These are phyloP conservation scores for Pogostemon cablin DNA, from an alignment of 257 asterid genomes.

Conservation along the genomic window DNA sequence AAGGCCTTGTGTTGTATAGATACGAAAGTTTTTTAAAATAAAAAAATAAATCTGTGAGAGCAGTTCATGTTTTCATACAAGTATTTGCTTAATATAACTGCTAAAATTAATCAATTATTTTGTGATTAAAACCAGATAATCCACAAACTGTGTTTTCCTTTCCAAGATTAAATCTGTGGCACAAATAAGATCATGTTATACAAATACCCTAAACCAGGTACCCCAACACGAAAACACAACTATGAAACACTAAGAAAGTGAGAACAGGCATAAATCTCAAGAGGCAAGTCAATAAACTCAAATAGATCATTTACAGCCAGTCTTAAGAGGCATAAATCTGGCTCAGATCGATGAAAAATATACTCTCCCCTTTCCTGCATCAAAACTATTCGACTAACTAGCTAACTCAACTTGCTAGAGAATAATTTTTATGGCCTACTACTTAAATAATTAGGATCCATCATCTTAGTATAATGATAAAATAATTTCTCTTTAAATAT, in stretches of 20 bases:
- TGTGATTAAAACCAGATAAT: background rate
- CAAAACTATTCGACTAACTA: background rate
- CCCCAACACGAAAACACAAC: too few relatives aligned
- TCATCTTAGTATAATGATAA: too few relatives aligned
- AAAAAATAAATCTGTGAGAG: too few relatives aligned
- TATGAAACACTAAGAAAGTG: background rate
- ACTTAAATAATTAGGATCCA: constrained; percentile 13
- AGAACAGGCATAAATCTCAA: background rate
- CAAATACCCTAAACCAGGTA: too few relatives aligned
- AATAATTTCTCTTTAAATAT: too few relatives aligned
- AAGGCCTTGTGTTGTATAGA: too few relatives aligned
- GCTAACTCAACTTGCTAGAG: constrained; percentile 14
- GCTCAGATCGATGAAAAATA: background rate
- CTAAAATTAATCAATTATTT: too few relatives aligned
- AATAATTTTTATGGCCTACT: constrained; percentile 18
- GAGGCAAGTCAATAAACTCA: background rate
- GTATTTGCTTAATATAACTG: too few relatives aligned
- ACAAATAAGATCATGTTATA: background rate
- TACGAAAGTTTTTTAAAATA: too few relatives aligned
- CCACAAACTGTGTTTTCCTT: background rate
- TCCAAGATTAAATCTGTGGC: background rate
- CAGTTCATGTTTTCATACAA: too few relatives aligned
- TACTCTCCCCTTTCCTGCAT: constrained; percentile 14
- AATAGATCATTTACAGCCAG: background rate
- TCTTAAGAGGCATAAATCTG: constrained; percentile 13